Conservation (phyloP, 352 stramenopile genomes). For the Globisporangium rhizosaccharum region DNA sequence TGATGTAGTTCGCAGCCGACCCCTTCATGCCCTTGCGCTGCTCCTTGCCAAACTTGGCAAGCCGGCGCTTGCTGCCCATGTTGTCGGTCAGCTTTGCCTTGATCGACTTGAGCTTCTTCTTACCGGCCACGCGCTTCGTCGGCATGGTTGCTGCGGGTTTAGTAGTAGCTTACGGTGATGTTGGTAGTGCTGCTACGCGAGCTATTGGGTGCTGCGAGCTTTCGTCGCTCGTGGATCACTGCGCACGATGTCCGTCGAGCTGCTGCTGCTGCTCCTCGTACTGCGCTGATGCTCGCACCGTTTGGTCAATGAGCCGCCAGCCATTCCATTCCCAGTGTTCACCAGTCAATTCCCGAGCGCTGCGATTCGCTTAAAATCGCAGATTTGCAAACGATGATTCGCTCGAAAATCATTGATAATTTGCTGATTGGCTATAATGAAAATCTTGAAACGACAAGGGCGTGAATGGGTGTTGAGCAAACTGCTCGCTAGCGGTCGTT, state of each 20-base stretch:
- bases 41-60: constrained; percentile 84
- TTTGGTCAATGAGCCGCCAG: constrained; percentile 16
- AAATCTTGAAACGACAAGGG: constrained; percentile 22
- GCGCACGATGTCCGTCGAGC: too few relatives aligned
- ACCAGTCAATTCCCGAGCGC: constrained; percentile 24
- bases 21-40: constrained; percentile 78
- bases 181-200: background rate
- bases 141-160: constrained; percentile 37
- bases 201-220: background rate
- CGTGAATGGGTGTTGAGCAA: constrained; percentile 5
- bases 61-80: constrained; percentile 77
- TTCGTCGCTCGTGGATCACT: too few relatives aligned
- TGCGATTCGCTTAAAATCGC: constrained; percentile 21
- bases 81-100: constrained; percentile 83
- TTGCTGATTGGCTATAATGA: constrained; percentile 17
- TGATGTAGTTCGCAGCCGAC: constrained; percentile 94
- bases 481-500: constrained; percentile 2
- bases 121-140: constrained; percentile 85
- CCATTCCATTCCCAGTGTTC: constrained; percentile 17
- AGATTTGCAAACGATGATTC: background rate
- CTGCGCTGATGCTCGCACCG: constrained; percentile 2
- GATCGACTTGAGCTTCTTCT: constrained; percentile 90
- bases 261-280: background rate
- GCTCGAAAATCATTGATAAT: background rate
- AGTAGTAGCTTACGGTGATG: background rate